Percentiles rank a stretch among this genome's conserved stretches.
These are phyloP conservation scores for Collybia nuda DNA, from an alignment of 768 basidiomycete species.

Conservation along the genomic window DNA sequence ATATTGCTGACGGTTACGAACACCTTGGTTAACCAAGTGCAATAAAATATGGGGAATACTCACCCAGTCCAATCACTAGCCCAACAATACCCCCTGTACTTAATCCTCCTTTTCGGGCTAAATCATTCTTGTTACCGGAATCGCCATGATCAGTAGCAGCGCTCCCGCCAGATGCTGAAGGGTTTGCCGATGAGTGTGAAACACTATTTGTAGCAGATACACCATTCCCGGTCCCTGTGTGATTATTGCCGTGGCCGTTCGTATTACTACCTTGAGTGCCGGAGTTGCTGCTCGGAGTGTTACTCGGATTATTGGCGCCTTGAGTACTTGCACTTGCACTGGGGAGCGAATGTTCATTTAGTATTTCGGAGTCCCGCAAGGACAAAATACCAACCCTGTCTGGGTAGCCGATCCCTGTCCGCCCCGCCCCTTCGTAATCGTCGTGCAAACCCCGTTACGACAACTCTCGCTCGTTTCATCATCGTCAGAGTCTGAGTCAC, in stretches of 20 bases:
- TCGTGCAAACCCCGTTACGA: conserved; percentile 10
- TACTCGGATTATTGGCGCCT: too few species aligned
- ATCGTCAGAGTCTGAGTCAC: conserved; percentile 16
- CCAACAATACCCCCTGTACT: conserved; percentile 18
- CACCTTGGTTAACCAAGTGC: not conserved
- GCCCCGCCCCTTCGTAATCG: conserved; percentile 1
- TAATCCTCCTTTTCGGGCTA: conserved; percentile 8
- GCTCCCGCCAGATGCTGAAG: not conserved
- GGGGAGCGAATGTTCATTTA: too few species aligned
- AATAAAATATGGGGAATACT: not conserved
- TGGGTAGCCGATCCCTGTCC: not conserved
- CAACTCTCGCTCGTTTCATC: conserved; percentile 17
- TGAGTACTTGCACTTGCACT: too few species aligned
- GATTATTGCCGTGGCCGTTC: not conserved
- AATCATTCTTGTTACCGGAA: not conserved
- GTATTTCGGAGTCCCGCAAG: not conserved
- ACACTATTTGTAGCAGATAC: not conserved
- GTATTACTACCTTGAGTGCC: not conserved
- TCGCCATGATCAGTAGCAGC: not conserved
- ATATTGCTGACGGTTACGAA: conserved; percentile 1
- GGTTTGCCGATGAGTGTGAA: not conserved
- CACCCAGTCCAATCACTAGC: conserved; percentile 15
- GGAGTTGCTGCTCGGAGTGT: too few species aligned
- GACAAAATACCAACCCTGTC: not conserved
- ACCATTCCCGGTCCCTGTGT: too few species aligned